These are phyloP conservation scores for Boletus vermiculosoides DNA, from an alignment of 768 basidiomycete species.

Conservation along the genomic window DNA sequence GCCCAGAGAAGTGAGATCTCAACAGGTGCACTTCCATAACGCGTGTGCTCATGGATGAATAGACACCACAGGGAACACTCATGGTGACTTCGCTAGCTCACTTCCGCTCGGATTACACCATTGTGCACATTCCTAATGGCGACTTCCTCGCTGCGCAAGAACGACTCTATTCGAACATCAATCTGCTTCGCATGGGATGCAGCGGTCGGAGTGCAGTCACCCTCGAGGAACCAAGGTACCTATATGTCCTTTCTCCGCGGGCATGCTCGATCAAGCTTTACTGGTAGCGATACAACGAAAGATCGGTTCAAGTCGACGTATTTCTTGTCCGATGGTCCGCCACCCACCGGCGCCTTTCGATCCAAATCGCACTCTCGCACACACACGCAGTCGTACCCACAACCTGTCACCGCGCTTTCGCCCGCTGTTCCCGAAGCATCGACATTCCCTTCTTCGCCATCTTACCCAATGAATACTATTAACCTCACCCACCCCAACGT, in stretches of 20 bases:
- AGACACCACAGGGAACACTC: slow-evolving; percentile 67
- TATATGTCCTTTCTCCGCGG: slow-evolving; percentile 4
- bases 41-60: slow-evolving; percentile 7
- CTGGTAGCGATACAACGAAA: slow-evolving; percentile 68
- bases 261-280: slow-evolving; percentile 9
- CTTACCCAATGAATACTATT: slow-evolving; percentile 20
- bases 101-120: slow-evolving; percentile 85
- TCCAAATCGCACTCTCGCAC: slow-evolving; percentile 31
- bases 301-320: slow-evolving; percentile 77
- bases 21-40: neutral
- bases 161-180: slow-evolving; percentile 77
- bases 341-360: slow-evolving; percentile 23
- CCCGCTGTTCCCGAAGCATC: slow-evolving; percentile 21
- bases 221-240: slow-evolving; percentile 68
- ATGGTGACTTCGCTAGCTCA: slow-evolving; percentile 84
- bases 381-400: slow-evolving; percentile 31
- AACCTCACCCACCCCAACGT: slow-evolving; percentile 15
- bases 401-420: slow-evolving; percentile 25
- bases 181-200: slow-evolving; percentile 80
- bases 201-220: slow-evolving; percentile 76
- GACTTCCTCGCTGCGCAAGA: slow-evolving; percentile 62
- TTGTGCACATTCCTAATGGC: slow-evolving; percentile 71
- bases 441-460: slow-evolving; percentile 23
- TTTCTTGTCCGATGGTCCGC: slow-evolving; percentile 46
- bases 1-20: slow-evolving; percentile 55